Percentiles rank a stretch among this genome's conserved stretches.
These are phyloP conservation scores for Corylus avellana DNA, from an alignment of 306 rosid genomes.

Conservation along the genomic window DNA sequence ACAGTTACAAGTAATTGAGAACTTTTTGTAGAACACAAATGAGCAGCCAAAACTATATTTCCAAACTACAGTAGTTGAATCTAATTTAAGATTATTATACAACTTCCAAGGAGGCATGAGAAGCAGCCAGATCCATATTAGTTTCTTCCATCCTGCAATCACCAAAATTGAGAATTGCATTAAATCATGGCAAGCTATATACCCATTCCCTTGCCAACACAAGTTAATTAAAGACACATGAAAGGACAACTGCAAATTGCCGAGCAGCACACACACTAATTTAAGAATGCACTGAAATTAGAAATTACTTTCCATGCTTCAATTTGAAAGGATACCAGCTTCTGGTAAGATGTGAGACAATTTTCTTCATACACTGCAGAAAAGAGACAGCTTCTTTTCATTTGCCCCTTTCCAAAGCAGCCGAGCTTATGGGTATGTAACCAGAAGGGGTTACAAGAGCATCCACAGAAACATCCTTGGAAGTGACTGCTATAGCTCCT, in stretches of 20 bases:
- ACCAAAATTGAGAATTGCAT: neutral
- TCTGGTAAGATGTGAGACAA: neutral
- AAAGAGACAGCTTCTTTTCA: neutral
- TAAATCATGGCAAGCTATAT: neutral
- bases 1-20: neutral
- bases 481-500: slow-evolving; percentile 66
- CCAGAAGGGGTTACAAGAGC: slow-evolving; percentile 82
- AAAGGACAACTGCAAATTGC: neutral
- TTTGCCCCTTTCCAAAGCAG: slow-evolving; percentile 54
- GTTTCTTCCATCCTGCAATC: neutral
- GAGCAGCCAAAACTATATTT: neutral
- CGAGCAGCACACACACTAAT: neutral
- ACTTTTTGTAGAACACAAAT: neutral
- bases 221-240: neutral
- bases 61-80: neutral
- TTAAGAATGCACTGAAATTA: neutral
- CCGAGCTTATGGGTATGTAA: slow-evolving; percentile 69
- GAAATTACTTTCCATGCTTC: neutral
- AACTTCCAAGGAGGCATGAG: neutral
- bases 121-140: neutral
- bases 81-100: neutral
- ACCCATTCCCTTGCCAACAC: neutral
- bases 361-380: neutral
- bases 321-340: neutral
- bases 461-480: slow-evolving; percentile 66